Base-by-base conservation (phyloP, 495 filamentous ascomycete species). In the Neurospora sp. region DNA sequence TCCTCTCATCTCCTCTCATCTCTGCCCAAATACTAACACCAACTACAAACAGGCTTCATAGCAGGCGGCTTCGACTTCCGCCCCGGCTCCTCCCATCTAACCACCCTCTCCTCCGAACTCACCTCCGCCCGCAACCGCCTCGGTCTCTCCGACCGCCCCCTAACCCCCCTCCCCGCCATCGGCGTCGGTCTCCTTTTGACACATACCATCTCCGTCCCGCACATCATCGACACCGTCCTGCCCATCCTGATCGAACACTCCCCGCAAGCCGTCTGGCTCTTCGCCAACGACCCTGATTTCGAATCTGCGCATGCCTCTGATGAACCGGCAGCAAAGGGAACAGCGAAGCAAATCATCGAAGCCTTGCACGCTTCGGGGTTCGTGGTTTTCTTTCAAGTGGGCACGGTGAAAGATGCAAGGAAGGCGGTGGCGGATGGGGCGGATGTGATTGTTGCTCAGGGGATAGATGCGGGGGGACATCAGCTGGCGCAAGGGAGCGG, bases 211-310 rank as follows among this genome's bases (percentile, higher is more conserved):
- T 78, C 78, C 35, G 70, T 76, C 3, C 20, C 66, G 0, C 74
- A 82, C 70, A 83, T 86, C 73, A 71, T 62, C n/a, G 62, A 75
- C 41, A 84, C 79, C 9, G 73, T 76, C 11, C 74, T 82, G 3
- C 84, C 84, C 4, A 72, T 85, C 18, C 75, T 86, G 81, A 74
- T 69, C 44, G 79, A 82, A 14, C 87, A 87, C 78, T 82, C 80
- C 4, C 92, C 93, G 0, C 87, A 86, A 35, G 93, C 92, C 1
- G 85, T 89, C 5, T 96, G 93, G 93, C 82, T 96, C n/a, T 95
- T 90, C 74, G 54, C 54, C 31, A 66, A 37, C 54, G 54, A 66
- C 7, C 54, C 54, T 8, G 54, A 66, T 18, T 66, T 66, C 14
- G 54, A 66, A 8, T 16, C 54, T 23, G 16, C 54, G 1, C 16